Conservation (phyloP, 108 stramenopile species). For the Cyclotella atomus region DNA sequence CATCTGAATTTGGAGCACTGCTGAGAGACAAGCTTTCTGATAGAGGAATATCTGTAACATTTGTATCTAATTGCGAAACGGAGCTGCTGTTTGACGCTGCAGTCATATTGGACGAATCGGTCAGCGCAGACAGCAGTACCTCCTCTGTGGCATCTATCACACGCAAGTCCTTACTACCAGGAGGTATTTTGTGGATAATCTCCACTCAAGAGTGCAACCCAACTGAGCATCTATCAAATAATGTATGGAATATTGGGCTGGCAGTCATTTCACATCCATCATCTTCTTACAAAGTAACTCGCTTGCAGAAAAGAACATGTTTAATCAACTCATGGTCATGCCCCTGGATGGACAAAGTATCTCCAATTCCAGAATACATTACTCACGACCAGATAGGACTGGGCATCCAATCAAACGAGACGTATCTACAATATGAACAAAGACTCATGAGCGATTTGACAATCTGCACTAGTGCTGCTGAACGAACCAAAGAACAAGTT, state of each 20-base stretch:
- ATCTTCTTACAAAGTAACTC: constrained; percentile 4
- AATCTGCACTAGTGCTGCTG: constrained; percentile 34
- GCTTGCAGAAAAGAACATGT: constrained; percentile 32
- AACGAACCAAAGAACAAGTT: constrained; percentile 17
- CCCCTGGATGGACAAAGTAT: constrained; percentile 45
- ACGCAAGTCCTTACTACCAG: constrained; percentile 17
- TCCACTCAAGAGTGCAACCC: neutral
- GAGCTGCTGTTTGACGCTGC: constrained; percentile 22
- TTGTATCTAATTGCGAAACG: neutral
- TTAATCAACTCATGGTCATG: constrained; percentile 38
- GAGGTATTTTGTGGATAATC: constrained; percentile 38
- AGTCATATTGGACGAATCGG: neutral
- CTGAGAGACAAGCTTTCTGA: constrained; percentile 8
- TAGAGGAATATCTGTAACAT: constrained; percentile 18
- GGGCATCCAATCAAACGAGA: constrained; percentile 30
- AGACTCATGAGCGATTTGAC: constrained; percentile 25
- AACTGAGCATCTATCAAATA: neutral
- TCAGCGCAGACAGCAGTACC: neutral
- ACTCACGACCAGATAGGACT: neutral
- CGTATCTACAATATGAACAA: constrained; percentile 37
- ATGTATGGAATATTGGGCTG: constrained; percentile 30
- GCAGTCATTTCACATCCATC: neutral
- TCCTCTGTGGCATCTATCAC: constrained; percentile 1
- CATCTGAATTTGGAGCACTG: constrained; percentile 2
- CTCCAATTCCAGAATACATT: neutral